Conservation (phyloP, 2,329 filamentous ascomycete genomes). For the Ophiocordyceps sinensis region DNA sequence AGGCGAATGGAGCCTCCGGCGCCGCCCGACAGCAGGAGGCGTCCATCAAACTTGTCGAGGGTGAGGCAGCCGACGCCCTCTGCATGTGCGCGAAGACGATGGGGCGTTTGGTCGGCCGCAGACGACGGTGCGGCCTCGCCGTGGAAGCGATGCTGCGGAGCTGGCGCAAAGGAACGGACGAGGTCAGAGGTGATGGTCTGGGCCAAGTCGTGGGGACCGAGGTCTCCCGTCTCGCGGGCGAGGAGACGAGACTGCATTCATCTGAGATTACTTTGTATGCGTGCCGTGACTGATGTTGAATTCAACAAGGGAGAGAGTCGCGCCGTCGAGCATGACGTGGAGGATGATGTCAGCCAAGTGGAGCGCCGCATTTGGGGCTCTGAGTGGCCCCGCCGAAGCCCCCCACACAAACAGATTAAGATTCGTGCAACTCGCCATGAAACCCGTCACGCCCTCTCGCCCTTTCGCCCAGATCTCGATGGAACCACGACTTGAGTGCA, state of each 20-base stretch:
- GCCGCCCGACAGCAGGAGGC: conserved; percentile 68
- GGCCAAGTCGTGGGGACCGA: conserved; percentile 49
- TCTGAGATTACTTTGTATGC: conserved; percentile 9
- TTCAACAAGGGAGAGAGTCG: not conserved
- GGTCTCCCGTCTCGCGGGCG: conserved; percentile 57
- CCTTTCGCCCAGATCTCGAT: not conserved
- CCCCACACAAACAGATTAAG: too few species aligned
- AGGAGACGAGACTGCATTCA: conserved; percentile 63
- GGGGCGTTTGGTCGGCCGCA: conserved; percentile 14
- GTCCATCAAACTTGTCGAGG: conserved; percentile 68
- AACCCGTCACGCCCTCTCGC: not conserved
- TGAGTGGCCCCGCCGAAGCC: too few species aligned
- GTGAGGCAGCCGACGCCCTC: conserved; percentile 68
- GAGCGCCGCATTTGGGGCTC: too few species aligned
- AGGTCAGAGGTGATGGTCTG: conserved; percentile 50
- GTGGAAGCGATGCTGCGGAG: conserved; percentile 55
- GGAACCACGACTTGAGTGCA: not conserved
- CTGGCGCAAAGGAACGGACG: conserved; percentile 53
- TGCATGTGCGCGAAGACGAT: conserved; percentile 49
- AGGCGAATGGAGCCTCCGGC: conserved; percentile 72
- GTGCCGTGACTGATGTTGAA: not conserved
- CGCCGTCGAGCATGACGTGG: too few species aligned
- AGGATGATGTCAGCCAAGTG: not conserved
- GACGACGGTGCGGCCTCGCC: conserved; percentile 24
- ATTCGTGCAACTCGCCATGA: not conserved